Evolutionary conservation across 768 basidiomycete genomes (phyloP).

Genomic region (Lenzites betulinus): DNA sequence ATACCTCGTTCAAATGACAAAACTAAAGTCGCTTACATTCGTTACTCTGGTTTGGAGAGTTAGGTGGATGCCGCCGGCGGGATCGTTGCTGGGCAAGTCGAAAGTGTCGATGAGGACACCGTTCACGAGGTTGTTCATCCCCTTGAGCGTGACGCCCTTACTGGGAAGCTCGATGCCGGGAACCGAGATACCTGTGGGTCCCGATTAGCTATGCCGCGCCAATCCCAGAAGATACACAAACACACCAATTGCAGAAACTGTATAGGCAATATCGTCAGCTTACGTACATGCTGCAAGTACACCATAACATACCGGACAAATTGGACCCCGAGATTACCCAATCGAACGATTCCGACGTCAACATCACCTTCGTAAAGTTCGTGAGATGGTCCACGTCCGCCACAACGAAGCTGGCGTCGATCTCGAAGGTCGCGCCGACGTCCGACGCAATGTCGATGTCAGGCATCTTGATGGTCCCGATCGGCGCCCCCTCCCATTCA

Average conservation of each 20-base stretch:
- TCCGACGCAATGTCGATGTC: slow-evolving; percentile 61
- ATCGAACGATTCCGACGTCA: slow-evolving; percentile 65
- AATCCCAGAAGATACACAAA: not conserved
- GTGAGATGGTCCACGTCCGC: slow-evolving; percentile 57
- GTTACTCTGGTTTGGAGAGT: slow-evolving; percentile 59
- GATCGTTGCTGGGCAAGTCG: slow-evolving; percentile 70
- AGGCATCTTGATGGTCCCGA: slow-evolving; percentile 63
- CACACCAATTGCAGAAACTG: not conserved
- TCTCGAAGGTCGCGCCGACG: slow-evolving; percentile 60
- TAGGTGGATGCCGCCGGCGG: slow-evolving; percentile 68
- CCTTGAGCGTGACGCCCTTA: slow-evolving; percentile 65
- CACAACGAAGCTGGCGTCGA: slow-evolving; percentile 57
- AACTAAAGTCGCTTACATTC: slow-evolving; percentile 49
- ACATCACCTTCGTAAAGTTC: slow-evolving; percentile 65
- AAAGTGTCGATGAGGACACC: slow-evolving; percentile 67
- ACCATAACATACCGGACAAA: slow-evolving; percentile 48
- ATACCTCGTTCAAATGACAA: too few species aligned
- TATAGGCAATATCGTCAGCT: not conserved
- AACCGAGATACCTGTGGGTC: slow-evolving; percentile 53
- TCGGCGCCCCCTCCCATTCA: slow-evolving; percentile 55
- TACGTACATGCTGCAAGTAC: not conserved
- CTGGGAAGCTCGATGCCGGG: slow-evolving; percentile 53
- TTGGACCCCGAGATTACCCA: slow-evolving; percentile 72
- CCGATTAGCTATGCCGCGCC: not conserved
- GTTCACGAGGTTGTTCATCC: slow-evolving; percentile 66